Base-by-base conservation (phyloP, 2,329 filamentous ascomycete species). In the Onygena corvina region DNA sequence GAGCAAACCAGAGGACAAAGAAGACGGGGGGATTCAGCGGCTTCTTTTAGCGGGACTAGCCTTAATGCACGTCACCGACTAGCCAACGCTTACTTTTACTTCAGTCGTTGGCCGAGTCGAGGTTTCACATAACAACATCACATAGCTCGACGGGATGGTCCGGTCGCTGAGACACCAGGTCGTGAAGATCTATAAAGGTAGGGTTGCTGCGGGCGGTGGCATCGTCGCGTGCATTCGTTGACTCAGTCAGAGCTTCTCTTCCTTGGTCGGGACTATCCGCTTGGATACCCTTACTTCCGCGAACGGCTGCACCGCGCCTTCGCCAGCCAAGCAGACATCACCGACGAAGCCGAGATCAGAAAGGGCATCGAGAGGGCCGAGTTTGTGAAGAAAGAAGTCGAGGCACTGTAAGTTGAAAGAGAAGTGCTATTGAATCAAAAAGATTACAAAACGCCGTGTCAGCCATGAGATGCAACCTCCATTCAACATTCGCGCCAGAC, bases 341-440 rank as follows among this genome's bases (percentile, higher is more conserved):
- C 71, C 1, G 80, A 92, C 57, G 83, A 90, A 54, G 77, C 76
- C 5, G 75, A 86, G 59, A 95, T 98, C 46, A 75, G 74, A 35
- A 75, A 81, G 52, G 85, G 80, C 0, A 86, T 98, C 50, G 74
- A 77, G 34, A 75, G 83, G 52, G 90, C 88, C 0, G 79, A 93
- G 56, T 95, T 84, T 66, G 87, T 96, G 3, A 93, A 86, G 67
- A 95, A 93, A 75, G 90, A 95, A 65, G 86, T 96, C 53, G 89
- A 95, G 69, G 83, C 88, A 14, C 64, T 96, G 86, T 95, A 75
- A 78, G 86, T 76, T 4, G 29, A 25, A 9, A 30, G 9, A 46
- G 14, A 46, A 14, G n/a, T 45, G n/a, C 40, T n/a, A 35, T 3
- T 16, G 9, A 25, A 21, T 5, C 11, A 25, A 27, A 11, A 20